Base-by-base conservation (phyloP, 139 green algal genomes). In the Chlorella sp. region DNA sequence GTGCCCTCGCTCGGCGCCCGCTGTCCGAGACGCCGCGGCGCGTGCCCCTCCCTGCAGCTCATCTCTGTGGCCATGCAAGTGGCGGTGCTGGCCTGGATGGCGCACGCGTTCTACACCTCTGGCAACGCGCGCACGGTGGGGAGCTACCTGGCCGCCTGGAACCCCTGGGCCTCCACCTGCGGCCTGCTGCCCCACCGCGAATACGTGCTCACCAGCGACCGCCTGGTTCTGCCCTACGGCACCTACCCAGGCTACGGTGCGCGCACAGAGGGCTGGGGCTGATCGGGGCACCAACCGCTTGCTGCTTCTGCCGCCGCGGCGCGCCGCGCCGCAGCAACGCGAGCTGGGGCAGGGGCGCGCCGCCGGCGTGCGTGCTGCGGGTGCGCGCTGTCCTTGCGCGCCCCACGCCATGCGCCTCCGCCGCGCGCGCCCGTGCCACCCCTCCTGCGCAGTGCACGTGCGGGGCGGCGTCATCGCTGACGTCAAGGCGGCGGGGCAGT, bases 401-500 rank as follows among this genome's bases (percentile, higher is more conserved):
- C n/a, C n/a, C n/a, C n/a, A n/a, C n/a, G n/a, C n/a, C n/a, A n/a
- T n/a, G n/a, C n/a, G n/a, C n/a, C n/a, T n/a, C n/a, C n/a, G n/a
- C n/a, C n/a, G n/a, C 58, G 41, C 29, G 7, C 58, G 17, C 65
- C 36, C 15, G 19, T 68, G 11, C 7, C 5, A 8, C 6, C 2
- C 2, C 31, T 56, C n/a, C n/a, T n/a, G n/a, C n/a, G 48, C 70
- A 77, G 76, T 88, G 65, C 60, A 87, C 36, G 77, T 88, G 53
- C 58, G 79, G 11, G 81, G 74, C 0, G 69, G 76, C 14, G 74
- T 62, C 38, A 85, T 88, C 33, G 77, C 53, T 15, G 51, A 25
- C 15, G 56, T 86, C 29, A 33, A 41, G 23, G n/a, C 67, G 3
- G 73, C 55, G 33, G 29, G 21, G 0, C 65, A 42, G 4, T n/a